Evolutionary conservation across 345 rosid species (phyloP).

Genomic region (Pseudoturritis turrita): DNA sequence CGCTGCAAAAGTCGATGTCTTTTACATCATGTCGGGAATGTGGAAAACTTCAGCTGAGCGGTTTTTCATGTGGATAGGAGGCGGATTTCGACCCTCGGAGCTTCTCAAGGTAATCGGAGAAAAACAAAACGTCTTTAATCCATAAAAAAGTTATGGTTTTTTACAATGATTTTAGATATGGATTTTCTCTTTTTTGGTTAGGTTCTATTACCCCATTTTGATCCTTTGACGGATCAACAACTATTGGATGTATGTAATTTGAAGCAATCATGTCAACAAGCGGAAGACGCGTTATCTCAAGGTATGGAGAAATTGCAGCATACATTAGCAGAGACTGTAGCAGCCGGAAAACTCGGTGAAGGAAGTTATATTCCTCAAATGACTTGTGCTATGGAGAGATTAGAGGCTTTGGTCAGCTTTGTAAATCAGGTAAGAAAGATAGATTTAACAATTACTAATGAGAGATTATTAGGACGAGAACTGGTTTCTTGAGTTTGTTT

Average conservation of each 20-base stretch:
- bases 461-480: neutral
- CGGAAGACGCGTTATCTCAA: slow-evolving; percentile 89
- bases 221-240: slow-evolving; percentile 65
- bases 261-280: slow-evolving; percentile 78
- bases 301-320: slow-evolving; percentile 92
- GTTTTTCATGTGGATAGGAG: slow-evolving; percentile 95
- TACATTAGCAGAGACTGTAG: slow-evolving; percentile 62
- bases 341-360: slow-evolving; percentile 54
- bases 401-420: slow-evolving; percentile 73
- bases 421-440: slow-evolving; percentile 58
- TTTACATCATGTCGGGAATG: slow-evolving; percentile 75
- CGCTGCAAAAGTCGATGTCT: slow-evolving; percentile 77
- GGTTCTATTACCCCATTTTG: slow-evolving; percentile 74
- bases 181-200: slow-evolving; percentile 19
- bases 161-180: neutral
- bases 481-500: neutral
- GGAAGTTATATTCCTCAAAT: slow-evolving; percentile 50
- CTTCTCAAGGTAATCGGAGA: slow-evolving; percentile 64
- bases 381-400: slow-evolving; percentile 65
- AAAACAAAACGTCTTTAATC: neutral
- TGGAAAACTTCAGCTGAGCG: slow-evolving; percentile 91
- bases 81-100: slow-evolving; percentile 92
- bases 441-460: neutral
- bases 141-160: neutral
- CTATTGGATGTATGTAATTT: slow-evolving; percentile 43